Base-by-base conservation (phyloP, 164 flowering plant genomes). In the Stephania japonica region DNA sequence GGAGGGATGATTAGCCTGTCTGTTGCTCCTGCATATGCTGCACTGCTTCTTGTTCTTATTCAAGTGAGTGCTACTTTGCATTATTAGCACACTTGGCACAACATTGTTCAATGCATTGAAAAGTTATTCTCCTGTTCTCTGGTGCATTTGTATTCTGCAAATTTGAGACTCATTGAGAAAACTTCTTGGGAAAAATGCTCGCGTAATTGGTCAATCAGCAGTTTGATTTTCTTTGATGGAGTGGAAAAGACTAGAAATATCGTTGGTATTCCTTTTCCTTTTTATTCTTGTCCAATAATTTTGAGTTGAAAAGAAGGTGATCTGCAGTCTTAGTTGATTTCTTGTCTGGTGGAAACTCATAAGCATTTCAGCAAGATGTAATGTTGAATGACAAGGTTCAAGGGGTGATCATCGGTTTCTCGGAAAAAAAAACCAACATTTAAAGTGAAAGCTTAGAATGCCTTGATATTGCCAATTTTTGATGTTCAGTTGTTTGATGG, bases 1-100 rank as follows among this genome's bases (percentile, higher is more conserved):
- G 98, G 92, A 72, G 99, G 96, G 75, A 93, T 93, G 93, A 92
- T 91, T 66, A 83, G 97, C 79, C 73, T 93, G 65, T 91, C 97
- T 75, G 79, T 79, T 27, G 94, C 85, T 66, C 97, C 97, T 65
- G 91, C 96, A 71, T 87, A 88, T 87, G 91, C 88, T 12, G 89
- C 85, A 38, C 65, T 87, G 74, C 71, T 93, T 64, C 73, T 87
- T 75, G 78, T 86, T 53, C 69, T 96, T 70, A 23, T 87, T 71
- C 88, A 81, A 67, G 96, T 91, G 61, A 9, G 87, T 79, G 8
- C 68, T 10, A 71, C 44, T 70, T 19, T 18, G 23, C 23, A 21
- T 69, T 14, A 14, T 8, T 27, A 5, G 42, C 19, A 50, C 18
- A 6, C 24, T 23, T 49, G 3, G 6, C 32, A 64, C 27, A 5